phyloP scores from a whole-genome alignment of 2,329 filamentous ascomycete genomes.

The Apiospora malaysiana region DNA sequence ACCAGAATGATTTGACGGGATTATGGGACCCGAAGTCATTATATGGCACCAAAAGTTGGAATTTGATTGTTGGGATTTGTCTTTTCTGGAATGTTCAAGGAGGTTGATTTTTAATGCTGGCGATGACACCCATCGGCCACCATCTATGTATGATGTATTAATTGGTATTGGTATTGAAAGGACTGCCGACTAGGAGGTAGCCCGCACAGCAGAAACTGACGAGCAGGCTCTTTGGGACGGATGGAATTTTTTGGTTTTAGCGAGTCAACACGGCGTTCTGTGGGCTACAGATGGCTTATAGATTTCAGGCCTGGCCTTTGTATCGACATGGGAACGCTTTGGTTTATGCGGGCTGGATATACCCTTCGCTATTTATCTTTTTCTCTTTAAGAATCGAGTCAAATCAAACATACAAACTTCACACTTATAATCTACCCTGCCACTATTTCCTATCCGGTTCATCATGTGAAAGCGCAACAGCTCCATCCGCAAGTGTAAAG shows the following conservation, averaged over 20 bases:
- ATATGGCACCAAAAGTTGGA: slow-evolving; percentile 8
- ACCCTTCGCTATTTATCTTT: slow-evolving; percentile 15
- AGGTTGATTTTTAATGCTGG: slow-evolving; percentile 16
- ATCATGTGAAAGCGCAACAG: not conserved
- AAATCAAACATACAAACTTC: not conserved
- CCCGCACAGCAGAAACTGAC: not conserved
- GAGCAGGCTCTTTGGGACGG: slow-evolving; percentile 20
- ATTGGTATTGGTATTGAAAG: slow-evolving; percentile 19
- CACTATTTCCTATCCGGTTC: not conserved
- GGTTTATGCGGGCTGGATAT: slow-evolving; percentile 20
- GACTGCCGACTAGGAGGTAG: not conserved
- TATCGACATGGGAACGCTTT: not conserved
- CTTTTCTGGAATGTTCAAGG: not conserved
- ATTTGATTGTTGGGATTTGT: not conserved
- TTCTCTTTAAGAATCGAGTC: slow-evolving; percentile 5
- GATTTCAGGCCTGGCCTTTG: slow-evolving; percentile 6
- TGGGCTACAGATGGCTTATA: slow-evolving; percentile 19
- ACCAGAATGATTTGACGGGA: slow-evolving; percentile 4
- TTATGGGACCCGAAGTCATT: slow-evolving; percentile 14
- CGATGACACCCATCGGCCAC: not conserved
- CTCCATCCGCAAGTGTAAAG: not conserved
- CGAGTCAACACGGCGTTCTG: slow-evolving; percentile 16
- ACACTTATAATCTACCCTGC: not conserved
- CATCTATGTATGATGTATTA: slow-evolving; percentile 3
- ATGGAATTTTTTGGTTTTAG: not conserved